These are phyloP conservation scores for Tylopilus sp. DNA, from an alignment of 1,284 basidiomycete genomes.

Conservation along the genomic window DNA sequence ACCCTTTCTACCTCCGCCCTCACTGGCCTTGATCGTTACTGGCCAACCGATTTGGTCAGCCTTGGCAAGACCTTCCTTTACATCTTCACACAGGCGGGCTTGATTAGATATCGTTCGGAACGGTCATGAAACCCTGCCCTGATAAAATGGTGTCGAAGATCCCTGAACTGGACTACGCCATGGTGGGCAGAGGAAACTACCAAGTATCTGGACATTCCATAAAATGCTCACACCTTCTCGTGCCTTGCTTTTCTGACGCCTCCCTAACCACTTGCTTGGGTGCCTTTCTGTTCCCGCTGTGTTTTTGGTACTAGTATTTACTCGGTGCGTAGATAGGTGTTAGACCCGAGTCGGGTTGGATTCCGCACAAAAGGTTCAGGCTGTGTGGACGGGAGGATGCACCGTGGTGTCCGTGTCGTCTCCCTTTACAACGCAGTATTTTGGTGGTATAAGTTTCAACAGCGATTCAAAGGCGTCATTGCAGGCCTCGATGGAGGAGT, in stretches of 20 bases:
- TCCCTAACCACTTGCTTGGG: slow-evolving; percentile 89
- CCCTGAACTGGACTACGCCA: slow-evolving; percentile 99
- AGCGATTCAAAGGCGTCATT: slow-evolving; percentile 88
- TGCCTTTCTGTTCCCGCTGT: slow-evolving; percentile 87
- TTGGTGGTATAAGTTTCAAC: slow-evolving; percentile 86
- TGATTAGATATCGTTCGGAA: slow-evolving; percentile 93
- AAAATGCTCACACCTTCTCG: slow-evolving; percentile 71
- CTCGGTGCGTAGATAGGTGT: slow-evolving; percentile 59
- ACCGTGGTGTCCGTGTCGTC: slow-evolving; percentile 42
- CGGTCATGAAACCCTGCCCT: slow-evolving; percentile 92
- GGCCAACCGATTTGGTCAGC: slow-evolving; percentile 96
- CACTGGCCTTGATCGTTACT: slow-evolving; percentile 99
- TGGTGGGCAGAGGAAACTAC: slow-evolving; percentile 79
- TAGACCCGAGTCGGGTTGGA: not conserved
- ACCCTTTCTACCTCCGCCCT: slow-evolving; percentile 99
- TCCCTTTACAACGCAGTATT: slow-evolving; percentile 85
- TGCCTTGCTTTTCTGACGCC: slow-evolving; percentile 87
- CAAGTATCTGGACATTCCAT: not conserved
- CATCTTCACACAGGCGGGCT: slow-evolving; percentile 89
- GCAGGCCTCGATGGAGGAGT: slow-evolving; percentile 81
- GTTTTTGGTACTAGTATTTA: slow-evolving; percentile 92
- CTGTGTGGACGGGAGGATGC: slow-evolving; percentile 1
- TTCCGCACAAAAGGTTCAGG: not conserved
- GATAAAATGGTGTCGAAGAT: slow-evolving; percentile 92
- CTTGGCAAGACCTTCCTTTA: slow-evolving; percentile 89